Evolutionary conservation across 164 flowering plant species (phyloP).

Genomic region (Magnolia changhungtana): DNA sequence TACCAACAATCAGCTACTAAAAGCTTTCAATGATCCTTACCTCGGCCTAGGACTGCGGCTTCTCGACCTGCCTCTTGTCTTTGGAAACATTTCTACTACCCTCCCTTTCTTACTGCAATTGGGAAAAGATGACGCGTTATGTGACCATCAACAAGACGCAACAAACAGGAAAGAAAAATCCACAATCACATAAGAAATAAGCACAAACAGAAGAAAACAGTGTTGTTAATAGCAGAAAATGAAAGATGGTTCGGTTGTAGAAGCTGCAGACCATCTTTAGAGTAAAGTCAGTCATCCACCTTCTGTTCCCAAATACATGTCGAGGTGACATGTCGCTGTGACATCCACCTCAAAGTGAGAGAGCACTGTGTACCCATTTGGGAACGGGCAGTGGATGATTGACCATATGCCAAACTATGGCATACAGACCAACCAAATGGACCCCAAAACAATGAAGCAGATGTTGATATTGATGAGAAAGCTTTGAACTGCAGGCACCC

Average conservation of each 20-base stretch:
- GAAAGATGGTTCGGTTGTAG: background rate
- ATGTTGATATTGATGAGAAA: background rate
- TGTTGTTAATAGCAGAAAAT: background rate
- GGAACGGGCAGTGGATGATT: background rate
- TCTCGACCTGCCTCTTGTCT: slow-evolving; percentile 16
- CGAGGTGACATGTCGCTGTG: too few relatives aligned
- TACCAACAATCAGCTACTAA: too few relatives aligned
- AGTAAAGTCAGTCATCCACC: too few relatives aligned
- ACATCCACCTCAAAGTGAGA: background rate
- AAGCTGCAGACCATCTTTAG: background rate
- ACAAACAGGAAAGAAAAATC: background rate
- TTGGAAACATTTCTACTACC: slow-evolving; percentile 36
- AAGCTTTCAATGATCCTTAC: slow-evolving; percentile 22
- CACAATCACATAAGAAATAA: background rate
- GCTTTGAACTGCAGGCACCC: background rate
- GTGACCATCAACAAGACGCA: background rate
- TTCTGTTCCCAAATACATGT: too few relatives aligned
- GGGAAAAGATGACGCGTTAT: background rate
- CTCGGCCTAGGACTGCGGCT: slow-evolving; percentile 72
- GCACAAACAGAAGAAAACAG: background rate
- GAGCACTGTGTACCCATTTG: background rate
- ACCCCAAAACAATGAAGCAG: background rate
- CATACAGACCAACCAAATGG: background rate
- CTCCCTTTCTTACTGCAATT: slow-evolving; percentile 64
- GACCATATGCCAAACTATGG: background rate